These are phyloP conservation scores for Scenedesmus sp. DNA, from an alignment of 163 green algal species.

Conservation along the genomic window DNA sequence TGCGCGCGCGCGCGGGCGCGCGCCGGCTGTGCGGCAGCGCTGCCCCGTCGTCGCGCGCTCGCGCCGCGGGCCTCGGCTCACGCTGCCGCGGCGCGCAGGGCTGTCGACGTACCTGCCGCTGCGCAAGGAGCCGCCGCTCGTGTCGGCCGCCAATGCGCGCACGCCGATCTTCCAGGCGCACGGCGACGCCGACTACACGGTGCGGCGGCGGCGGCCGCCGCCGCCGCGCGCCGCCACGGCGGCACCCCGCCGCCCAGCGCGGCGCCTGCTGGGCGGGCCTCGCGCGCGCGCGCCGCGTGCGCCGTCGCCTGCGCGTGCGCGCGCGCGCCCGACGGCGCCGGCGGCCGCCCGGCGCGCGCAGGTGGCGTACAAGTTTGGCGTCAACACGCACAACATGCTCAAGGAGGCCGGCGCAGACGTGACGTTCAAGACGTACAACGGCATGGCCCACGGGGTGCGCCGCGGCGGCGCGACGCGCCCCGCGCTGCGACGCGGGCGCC, in stretches of 20 bases:
- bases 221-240: too few species aligned
- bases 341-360: not conserved
- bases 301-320: not conserved
- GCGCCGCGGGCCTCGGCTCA: too few species aligned
- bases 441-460: slow-evolving; percentile 42
- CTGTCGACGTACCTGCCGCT: slow-evolving; percentile 74
- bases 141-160: slow-evolving; percentile 66
- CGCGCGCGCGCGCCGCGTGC: too few species aligned
- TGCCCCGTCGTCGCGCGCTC: too few species aligned
- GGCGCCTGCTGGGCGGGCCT: too few species aligned
- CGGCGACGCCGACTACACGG: slow-evolving; percentile 70
- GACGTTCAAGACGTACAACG: slow-evolving; percentile 40
- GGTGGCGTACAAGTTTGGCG: slow-evolving; percentile 45
- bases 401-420: slow-evolving; percentile 31
- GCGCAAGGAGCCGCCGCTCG: slow-evolving; percentile 56
- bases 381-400: slow-evolving; percentile 38
- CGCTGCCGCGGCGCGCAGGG: slow-evolving; percentile 35
- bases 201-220: slow-evolving; percentile 40
- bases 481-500: not conserved
- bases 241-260: too few species aligned
- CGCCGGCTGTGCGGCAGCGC: too few species aligned
- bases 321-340: not conserved
- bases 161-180: slow-evolving; percentile 82
- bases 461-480: not conserved
- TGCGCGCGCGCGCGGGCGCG: slow-evolving; percentile 30